Conservation (phyloP, 2,329 filamentous ascomycete genomes). For the Trichoderma sp. region DNA sequence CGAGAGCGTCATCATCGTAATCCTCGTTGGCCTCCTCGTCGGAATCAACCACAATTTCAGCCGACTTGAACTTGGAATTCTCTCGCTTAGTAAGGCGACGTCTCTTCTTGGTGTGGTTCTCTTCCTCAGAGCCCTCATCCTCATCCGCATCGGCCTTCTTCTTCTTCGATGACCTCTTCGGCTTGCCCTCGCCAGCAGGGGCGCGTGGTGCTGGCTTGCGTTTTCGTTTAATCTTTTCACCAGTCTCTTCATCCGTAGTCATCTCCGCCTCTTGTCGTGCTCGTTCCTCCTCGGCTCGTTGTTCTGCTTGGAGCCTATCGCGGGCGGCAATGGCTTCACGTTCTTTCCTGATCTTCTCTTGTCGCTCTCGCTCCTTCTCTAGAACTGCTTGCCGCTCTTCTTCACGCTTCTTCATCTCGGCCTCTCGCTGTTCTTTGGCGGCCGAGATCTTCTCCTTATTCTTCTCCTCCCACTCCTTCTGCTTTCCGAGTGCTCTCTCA, state of each 20-base stretch:
- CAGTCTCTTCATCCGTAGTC: slow-evolving; percentile 78
- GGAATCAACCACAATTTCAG: slow-evolving; percentile 77
- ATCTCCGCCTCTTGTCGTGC: slow-evolving; percentile 63
- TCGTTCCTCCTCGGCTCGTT: slow-evolving; percentile 45
- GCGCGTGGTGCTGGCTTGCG: slow-evolving; percentile 51
- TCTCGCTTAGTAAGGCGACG: slow-evolving; percentile 53
- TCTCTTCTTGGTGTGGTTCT: slow-evolving; percentile 58
- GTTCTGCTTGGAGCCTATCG: slow-evolving; percentile 69
- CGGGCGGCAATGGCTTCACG: slow-evolving; percentile 75
- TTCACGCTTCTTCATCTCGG: slow-evolving; percentile 73
- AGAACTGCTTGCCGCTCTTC: slow-evolving; percentile 67
- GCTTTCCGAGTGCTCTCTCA: slow-evolving; percentile 76
- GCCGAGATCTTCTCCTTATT: slow-evolving; percentile 85
- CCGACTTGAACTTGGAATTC: slow-evolving; percentile 74
- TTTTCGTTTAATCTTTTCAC: slow-evolving; percentile 76
- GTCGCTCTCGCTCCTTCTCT: slow-evolving; percentile 68
- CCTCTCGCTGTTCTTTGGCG: slow-evolving; percentile 75
- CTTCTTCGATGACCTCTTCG: slow-evolving; percentile 60
- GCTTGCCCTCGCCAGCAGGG: slow-evolving; percentile 39
- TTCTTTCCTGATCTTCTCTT: slow-evolving; percentile 82
- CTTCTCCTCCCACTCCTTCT: slow-evolving; percentile 88
- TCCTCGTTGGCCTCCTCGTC: slow-evolving; percentile 54
- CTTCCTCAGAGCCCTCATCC: slow-evolving; percentile 43
- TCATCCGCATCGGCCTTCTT: slow-evolving; percentile 40
- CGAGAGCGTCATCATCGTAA: slow-evolving; percentile 42